phyloP scores from a whole-genome alignment of 1,139 yeast species.

The Nakaseomyces delphensis region DNA sequence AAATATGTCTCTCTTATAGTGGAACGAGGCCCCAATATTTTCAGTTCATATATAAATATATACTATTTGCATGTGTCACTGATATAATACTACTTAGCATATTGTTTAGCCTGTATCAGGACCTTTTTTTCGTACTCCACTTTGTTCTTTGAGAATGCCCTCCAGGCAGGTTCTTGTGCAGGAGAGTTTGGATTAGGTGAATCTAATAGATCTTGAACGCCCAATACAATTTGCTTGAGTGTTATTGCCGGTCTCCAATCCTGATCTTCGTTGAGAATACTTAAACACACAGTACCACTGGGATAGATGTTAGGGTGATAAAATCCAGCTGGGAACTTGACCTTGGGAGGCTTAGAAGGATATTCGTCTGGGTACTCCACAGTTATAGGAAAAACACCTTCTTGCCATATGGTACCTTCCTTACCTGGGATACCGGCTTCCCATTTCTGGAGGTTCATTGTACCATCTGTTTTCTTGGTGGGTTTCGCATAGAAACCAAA shows the following conservation, averaged over 20 bases:
- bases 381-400: constrained; percentile 81
- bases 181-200: constrained; percentile 93
- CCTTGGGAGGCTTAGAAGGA: constrained; percentile 95
- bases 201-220: constrained; percentile 84
- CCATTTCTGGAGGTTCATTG: constrained; percentile 81
- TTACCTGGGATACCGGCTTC: constrained; percentile 94
- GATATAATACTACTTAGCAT: constrained; percentile 40
- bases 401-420: constrained; percentile 70
- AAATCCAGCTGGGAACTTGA: constrained; percentile 76
- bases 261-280: constrained; percentile 88
- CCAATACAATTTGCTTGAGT: constrained; percentile 78
- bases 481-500: constrained; percentile 96
- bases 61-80: too few relatives aligned
- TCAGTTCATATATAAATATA: too few relatives aligned
- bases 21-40: too few relatives aligned
- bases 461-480: constrained; percentile 63
- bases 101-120: constrained; percentile 69
- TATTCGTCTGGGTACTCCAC: constrained; percentile 81
- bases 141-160: constrained; percentile 64
- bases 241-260: constrained; percentile 99
- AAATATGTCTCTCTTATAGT: too few relatives aligned
- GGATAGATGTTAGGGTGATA: constrained; percentile 97
- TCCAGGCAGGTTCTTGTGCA: constrained; percentile 96
- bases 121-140: constrained; percentile 68
- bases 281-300: constrained; percentile 88